Conservation (phyloP, 2,329 filamentous ascomycete species). For the Monilinia vaccinii-corymbosi region DNA sequence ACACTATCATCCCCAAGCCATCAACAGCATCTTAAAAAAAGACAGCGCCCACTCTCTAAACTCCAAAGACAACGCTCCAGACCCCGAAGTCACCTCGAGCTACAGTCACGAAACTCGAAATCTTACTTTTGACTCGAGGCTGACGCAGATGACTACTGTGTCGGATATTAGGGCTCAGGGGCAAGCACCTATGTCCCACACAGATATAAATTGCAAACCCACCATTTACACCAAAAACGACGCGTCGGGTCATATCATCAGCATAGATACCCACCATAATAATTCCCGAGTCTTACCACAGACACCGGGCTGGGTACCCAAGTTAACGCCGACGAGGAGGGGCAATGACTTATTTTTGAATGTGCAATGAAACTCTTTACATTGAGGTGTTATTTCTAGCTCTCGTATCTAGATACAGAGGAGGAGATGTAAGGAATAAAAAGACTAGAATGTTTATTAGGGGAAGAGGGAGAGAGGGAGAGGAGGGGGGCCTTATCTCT, state of each 20-base stretch:
- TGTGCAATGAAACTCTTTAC: conserved; percentile 32
- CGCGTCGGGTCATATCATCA: not conserved
- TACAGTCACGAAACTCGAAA: not conserved
- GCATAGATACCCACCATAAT: not conserved
- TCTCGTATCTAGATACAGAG: not conserved
- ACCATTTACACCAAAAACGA: not conserved
- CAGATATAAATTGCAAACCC: too few species aligned
- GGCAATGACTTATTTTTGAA: conserved; percentile 57
- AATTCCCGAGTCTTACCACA: conserved; percentile 25
- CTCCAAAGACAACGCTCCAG: not conserved
- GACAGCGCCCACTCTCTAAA: not conserved
- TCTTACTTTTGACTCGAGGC: not conserved
- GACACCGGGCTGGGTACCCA: conserved; percentile 53
- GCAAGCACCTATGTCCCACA: not conserved
- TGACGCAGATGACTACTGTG: conserved; percentile 14
- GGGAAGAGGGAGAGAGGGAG: not conserved
- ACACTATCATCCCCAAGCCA: conserved; percentile 21
- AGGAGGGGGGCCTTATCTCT: not conserved
- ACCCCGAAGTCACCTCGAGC: not conserved
- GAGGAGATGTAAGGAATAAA: too few species aligned
- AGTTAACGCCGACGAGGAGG: conserved; percentile 55
- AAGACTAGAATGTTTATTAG: not conserved
- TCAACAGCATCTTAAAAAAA: not conserved
- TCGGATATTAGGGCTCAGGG: conserved; percentile 21
- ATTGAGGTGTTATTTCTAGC: not conserved